Conservation (phyloP, 257 asterid genomes). For the Gynochthodes officinalis region DNA sequence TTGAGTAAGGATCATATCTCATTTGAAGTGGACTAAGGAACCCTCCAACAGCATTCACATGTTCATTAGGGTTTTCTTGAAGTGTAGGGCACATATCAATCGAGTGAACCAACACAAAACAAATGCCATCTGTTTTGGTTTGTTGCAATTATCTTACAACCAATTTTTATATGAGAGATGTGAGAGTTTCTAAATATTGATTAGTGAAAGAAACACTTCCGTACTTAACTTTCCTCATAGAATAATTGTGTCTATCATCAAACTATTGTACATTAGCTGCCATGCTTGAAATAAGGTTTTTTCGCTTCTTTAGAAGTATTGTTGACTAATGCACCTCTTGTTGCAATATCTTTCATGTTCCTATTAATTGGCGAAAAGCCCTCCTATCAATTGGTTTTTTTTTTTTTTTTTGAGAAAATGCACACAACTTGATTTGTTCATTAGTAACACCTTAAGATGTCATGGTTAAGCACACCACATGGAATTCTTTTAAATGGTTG, state of each 20-base stretch:
- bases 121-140: not conserved
- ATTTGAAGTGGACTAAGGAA: not conserved
- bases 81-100: conserved; percentile 4
- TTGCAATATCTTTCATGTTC: too few species aligned
- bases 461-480: too few species aligned
- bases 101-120: not conserved
- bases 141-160: not conserved
- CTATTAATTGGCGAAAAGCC: too few species aligned
- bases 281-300: conserved; percentile 1
- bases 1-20: conserved; percentile 3
- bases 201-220: not conserved
- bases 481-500: too few species aligned
- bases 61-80: not conserved
- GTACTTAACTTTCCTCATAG: not conserved
- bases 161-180: not conserved
- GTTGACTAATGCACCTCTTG: too few species aligned
- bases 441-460: too few species aligned
- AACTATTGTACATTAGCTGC: conserved; percentile 3
- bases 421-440: too few species aligned
- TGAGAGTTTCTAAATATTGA: not conserved
- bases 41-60: not conserved
- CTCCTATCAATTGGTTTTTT: too few species aligned
- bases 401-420: too few species aligned
- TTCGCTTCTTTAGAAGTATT: not conserved
- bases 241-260: not conserved